phyloP scores from a whole-genome alignment of 148 eudicot species.

The Chenopodium album region DNA sequence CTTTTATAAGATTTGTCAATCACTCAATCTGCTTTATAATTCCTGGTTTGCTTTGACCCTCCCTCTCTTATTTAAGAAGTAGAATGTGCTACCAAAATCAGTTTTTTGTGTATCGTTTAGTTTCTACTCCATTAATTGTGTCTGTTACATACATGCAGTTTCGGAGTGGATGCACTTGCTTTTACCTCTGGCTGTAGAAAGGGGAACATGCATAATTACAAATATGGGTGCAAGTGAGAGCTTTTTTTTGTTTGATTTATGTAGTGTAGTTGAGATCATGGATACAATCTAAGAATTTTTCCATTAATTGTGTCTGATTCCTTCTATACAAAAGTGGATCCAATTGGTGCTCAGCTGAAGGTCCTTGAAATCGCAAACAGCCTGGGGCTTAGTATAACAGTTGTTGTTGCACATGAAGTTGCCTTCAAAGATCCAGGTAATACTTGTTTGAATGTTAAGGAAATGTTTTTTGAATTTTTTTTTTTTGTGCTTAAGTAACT shows the following conservation, averaged over 20 bases:
- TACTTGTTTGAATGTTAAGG: neutral
- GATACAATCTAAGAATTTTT: neutral
- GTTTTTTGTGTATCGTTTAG: neutral
- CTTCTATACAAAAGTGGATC: conserved; percentile 45
- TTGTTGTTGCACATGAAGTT: conserved; percentile 69
- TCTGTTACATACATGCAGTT: conserved; percentile 43
- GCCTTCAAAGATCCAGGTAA: conserved; percentile 51
- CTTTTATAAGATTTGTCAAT: neutral
- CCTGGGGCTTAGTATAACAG: conserved; percentile 55
- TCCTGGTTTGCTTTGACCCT: neutral
- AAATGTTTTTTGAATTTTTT: neutral
- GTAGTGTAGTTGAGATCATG: conserved; percentile 8
- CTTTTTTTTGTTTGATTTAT: neutral
- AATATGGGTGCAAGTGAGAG: conserved; percentile 98
- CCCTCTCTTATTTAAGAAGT: neutral
- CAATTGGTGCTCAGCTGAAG: conserved; percentile 76
- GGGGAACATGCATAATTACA: conserved; percentile 86
- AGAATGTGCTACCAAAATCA: neutral
- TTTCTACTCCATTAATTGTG: neutral
- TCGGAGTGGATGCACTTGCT: conserved; percentile 93
- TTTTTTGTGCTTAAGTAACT: neutral
- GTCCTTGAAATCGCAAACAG: conserved; percentile 65
- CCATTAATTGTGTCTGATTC: conserved; percentile 6
- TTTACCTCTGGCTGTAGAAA: conserved; percentile 84
- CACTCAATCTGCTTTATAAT: neutral